phyloP scores from a whole-genome alignment of 2,329 filamentous ascomycete genomes.

The Diaporthe capsici region DNA sequence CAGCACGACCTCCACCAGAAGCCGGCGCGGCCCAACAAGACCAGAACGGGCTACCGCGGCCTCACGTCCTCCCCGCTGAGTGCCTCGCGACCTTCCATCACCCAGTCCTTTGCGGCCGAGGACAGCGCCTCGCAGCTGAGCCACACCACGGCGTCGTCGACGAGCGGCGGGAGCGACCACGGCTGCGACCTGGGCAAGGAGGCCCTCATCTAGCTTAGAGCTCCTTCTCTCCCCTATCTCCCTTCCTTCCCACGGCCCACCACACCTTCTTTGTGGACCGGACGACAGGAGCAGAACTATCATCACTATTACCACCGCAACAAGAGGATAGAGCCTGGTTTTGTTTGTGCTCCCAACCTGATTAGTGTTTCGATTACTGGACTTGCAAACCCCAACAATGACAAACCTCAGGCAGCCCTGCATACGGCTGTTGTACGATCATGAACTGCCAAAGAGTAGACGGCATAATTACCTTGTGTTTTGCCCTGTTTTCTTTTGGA shows the following conservation, averaged over 20 bases:
- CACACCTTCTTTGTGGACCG: not conserved
- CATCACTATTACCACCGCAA: not conserved
- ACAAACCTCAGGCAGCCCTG: not conserved
- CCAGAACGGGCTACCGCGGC: slow-evolving; percentile 38
- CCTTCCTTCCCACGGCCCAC: not conserved
- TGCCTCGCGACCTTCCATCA: slow-evolving; percentile 35
- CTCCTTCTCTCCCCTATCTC: not conserved
- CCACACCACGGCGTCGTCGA: slow-evolving; percentile 21
- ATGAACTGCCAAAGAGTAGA: not conserved
- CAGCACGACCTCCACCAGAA: slow-evolving; percentile 19
- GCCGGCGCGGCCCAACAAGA: slow-evolving; percentile 30
- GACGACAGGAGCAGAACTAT: no score
- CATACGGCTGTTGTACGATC: slow-evolving; percentile 17
- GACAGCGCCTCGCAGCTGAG: slow-evolving; percentile 33
- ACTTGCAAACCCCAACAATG: not conserved
- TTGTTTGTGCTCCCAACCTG: not conserved
- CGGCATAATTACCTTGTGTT: slow-evolving; percentile 3
- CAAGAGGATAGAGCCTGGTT: not conserved
- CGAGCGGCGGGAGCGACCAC: slow-evolving; percentile 8
- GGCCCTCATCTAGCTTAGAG: not conserved
- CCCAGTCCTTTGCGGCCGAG: slow-evolving; percentile 37
- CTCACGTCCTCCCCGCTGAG: slow-evolving; percentile 35
- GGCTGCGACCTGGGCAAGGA: slow-evolving; percentile 4
- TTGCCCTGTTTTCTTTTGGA: not conserved
- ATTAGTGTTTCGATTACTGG: not conserved